Conservation (phyloP, 768 basidiomycete genomes). For the Mycena vulgaris region DNA sequence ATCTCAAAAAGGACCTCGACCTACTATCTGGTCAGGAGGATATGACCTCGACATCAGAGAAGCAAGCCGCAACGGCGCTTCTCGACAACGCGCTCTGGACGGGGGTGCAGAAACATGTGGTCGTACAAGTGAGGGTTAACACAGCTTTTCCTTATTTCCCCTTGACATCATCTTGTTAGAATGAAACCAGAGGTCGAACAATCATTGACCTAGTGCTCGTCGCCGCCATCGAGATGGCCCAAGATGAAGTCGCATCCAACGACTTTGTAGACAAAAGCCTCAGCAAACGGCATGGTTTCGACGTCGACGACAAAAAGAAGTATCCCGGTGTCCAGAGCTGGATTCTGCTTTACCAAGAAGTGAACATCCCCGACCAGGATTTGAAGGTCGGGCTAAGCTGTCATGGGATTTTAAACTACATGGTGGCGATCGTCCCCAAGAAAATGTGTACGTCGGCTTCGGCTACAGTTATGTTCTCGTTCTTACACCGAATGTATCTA, state of each 20-base stretch:
- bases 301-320: not conserved
- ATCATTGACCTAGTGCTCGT: not conserved
- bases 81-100: not conserved
- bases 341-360: not conserved
- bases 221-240: not conserved
- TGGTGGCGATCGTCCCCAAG: not conserved
- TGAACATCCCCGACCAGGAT: not conserved
- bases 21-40: not conserved
- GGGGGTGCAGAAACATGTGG: not conserved
- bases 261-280: not conserved
- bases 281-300: not conserved
- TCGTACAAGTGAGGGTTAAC: not conserved
- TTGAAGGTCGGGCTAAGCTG: not conserved
- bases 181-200: not conserved
- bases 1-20: not conserved
- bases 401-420: not conserved
- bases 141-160: not conserved
- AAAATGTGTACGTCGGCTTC: not conserved
- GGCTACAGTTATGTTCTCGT: not conserved
- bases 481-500: not conserved
- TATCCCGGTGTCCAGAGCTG: not conserved
- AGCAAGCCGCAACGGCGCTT: not conserved
- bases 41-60: not conserved
- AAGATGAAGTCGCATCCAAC: not conserved
- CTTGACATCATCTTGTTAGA: not conserved